Base-by-base conservation (phyloP, 306 rosid genomes). In the Elaeagnus macrophylla region DNA sequence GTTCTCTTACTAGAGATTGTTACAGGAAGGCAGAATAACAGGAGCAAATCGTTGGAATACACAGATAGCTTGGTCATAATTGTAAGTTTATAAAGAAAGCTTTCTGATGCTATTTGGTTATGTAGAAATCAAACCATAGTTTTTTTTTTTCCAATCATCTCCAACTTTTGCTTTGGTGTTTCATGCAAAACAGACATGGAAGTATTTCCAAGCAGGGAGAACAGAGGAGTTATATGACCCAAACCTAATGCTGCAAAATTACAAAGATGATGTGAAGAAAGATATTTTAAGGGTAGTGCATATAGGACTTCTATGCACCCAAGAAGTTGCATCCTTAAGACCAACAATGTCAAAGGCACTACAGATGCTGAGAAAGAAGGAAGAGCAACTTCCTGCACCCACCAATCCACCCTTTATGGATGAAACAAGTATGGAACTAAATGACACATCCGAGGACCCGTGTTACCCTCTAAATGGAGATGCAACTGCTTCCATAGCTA, bases 351-450 rank as follows among this genome's bases (percentile, higher is more conserved):
- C 89, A 36, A 91, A 61, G 82, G 81, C 75, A 5, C 68, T 91
- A 12, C 75, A 76, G 58, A 91, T 91, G 95, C 76, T 91, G 50
- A 78, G 73, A 49, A 81, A 67, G 60, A 73, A 71, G 59, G 96
- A 84, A 65, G 83, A 75, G 67, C 19, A 25, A 16, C 87, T 82
- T 25, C 89, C 80, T 16, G 72, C 85, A 40, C 99, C 99, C 36
- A 72, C 82, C 37, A 86, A 74, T 71, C 99, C 95, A 25, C 96
- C 99, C 1, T 91, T 91, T 78, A 56, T 82, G 36, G 95, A 91
- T 61, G 95, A 91, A 74, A 78, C 37, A 65, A 83, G 89, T 5
- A 84, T 91, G 99, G 95, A 82, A 67, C 76, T 91, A 50, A 70
- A 75, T 53, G 87, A 78, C 69, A 67, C 69, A 6, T 60, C 59